Evolutionary conservation across 352 stramenopile species (phyloP).

Genomic region (Globisporangium parvum): DNA sequence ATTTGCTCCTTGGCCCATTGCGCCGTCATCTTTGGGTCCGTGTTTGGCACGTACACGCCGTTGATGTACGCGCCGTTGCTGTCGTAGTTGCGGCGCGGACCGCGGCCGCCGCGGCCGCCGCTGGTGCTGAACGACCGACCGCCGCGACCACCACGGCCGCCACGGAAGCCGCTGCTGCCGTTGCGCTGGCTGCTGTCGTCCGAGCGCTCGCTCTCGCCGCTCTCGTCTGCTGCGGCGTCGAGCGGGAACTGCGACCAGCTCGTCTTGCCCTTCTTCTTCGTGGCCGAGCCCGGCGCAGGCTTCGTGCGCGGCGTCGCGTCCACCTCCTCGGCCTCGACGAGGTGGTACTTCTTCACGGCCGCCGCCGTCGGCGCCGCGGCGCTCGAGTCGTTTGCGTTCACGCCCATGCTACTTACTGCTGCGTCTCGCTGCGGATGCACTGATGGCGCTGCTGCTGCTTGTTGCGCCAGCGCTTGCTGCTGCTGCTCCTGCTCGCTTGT

Average conservation of each 20-base stretch:
- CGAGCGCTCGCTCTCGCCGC: slow-evolving; percentile 6
- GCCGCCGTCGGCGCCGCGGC: slow-evolving; percentile 9
- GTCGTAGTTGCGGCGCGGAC: slow-evolving; percentile 38
- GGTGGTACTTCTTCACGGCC: slow-evolving; percentile 69
- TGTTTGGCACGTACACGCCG: slow-evolving; percentile 73
- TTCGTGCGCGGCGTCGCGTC: slow-evolving; percentile 18
- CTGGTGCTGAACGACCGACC: slow-evolving; percentile 11
- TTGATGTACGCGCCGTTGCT: slow-evolving; percentile 67
- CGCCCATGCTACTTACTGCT: slow-evolving; percentile 18
- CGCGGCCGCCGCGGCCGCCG: slow-evolving; percentile 20
- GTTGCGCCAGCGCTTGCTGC: too few species aligned
- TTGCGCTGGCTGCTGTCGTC: slow-evolving; percentile 9
- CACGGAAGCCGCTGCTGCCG: slow-evolving; percentile 16
- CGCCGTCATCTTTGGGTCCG: slow-evolving; percentile 58
- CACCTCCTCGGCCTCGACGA: slow-evolving; percentile 82
- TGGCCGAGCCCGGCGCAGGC: slow-evolving; percentile 9
- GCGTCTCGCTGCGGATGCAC: too few species aligned
- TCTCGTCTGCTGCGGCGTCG: slow-evolving; percentile 21
- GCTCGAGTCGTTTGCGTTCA: slow-evolving; percentile 26
- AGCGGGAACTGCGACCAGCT: slow-evolving; percentile 70
- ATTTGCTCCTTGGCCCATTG: slow-evolving; percentile 83
- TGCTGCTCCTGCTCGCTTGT: too few species aligned
- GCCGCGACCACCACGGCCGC: slow-evolving; percentile 18
- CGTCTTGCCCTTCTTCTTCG: slow-evolving; percentile 65
- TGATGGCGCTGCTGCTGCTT: too few species aligned